Evolutionary conservation across 2,329 filamentous ascomycete genomes (phyloP).

Genomic region (Alternaria burnsii): DNA sequence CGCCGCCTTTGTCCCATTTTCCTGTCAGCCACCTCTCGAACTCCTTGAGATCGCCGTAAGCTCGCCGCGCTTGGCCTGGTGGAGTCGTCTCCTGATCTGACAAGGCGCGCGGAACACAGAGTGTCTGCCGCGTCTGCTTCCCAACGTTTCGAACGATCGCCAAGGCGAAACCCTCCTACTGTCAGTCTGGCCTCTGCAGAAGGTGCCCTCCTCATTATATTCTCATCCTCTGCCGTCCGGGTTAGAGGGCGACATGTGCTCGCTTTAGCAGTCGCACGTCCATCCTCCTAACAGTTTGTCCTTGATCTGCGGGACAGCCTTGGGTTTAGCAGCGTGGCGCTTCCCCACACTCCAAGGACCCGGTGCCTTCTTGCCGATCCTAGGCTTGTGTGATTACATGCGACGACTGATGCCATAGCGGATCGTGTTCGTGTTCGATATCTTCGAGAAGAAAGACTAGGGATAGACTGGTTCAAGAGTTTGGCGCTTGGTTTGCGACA

Average conservation of each 20-base stretch:
- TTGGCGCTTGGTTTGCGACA: slow-evolving; percentile 48
- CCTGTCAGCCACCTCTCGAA: slow-evolving; percentile 31
- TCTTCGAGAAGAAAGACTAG: slow-evolving; percentile 51
- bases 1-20: slow-evolving; percentile 33
- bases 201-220: slow-evolving; percentile 29
- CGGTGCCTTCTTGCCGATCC: slow-evolving; percentile 41
- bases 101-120: slow-evolving; percentile 34
- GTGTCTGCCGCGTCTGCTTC: slow-evolving; percentile 36
- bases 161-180: slow-evolving; percentile 38
- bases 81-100: slow-evolving; percentile 32
- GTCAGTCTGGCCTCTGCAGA: slow-evolving; percentile 35
- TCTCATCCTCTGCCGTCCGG: slow-evolving; percentile 40
- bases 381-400: slow-evolving; percentile 43
- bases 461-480: slow-evolving; percentile 54
- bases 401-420: slow-evolving; percentile 49
- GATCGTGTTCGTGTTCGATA: slow-evolving; percentile 46
- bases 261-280: slow-evolving; percentile 45
- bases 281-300: slow-evolving; percentile 35
- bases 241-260: slow-evolving; percentile 49
- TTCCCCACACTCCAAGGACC: slow-evolving; percentile 49
- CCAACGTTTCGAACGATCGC: slow-evolving; percentile 46
- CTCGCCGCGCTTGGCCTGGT: slow-evolving; percentile 31
- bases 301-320: slow-evolving; percentile 42
- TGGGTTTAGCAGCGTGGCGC: slow-evolving; percentile 47
- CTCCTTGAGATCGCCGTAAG: slow-evolving; percentile 33